phyloP scores from a whole-genome alignment of 2,329 filamentous ascomycete genomes.

The Ascochyta clinopodiicola region DNA sequence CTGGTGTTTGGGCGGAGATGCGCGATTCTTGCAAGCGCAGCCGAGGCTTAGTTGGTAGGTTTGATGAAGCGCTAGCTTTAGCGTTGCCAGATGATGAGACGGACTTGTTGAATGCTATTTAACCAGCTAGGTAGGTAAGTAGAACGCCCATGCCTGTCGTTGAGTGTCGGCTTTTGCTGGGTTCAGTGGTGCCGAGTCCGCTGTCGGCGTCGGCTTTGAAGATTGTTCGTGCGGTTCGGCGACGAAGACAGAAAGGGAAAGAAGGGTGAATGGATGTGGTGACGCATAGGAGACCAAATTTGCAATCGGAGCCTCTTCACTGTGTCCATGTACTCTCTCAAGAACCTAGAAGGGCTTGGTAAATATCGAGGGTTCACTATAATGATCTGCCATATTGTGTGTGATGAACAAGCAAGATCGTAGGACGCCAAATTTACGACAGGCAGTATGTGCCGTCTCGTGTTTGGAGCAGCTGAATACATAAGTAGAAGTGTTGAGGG shows the following conservation, averaged over 20 bases:
- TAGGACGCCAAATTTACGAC: too few relatives aligned
- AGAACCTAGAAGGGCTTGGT: too few relatives aligned
- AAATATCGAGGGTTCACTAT: too few relatives aligned
- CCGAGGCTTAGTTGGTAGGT: neutral
- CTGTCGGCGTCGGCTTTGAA: neutral
- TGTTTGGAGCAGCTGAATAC: too few relatives aligned
- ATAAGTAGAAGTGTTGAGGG: too few relatives aligned
- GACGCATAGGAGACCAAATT: neutral
- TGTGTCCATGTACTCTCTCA: too few relatives aligned
- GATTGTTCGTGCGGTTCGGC: too few relatives aligned
- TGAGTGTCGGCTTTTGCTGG: neutral
- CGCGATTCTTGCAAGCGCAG: neutral
- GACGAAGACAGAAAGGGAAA: too few relatives aligned
- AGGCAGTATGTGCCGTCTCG: too few relatives aligned
- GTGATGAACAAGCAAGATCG: too few relatives aligned
- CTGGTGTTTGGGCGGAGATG: neutral
- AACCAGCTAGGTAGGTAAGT: neutral
- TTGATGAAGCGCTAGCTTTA: slow-evolving; percentile 7
- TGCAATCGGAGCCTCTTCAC: too few relatives aligned
- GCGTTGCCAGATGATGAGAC: neutral
- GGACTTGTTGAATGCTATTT: neutral
- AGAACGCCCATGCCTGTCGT: neutral
- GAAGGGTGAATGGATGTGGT: neutral
- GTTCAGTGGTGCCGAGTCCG: neutral
- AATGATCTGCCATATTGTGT: too few relatives aligned